Conservation (phyloP, 2,329 filamentous ascomycete species). For the Purpureocillium takamizusanense region DNA sequence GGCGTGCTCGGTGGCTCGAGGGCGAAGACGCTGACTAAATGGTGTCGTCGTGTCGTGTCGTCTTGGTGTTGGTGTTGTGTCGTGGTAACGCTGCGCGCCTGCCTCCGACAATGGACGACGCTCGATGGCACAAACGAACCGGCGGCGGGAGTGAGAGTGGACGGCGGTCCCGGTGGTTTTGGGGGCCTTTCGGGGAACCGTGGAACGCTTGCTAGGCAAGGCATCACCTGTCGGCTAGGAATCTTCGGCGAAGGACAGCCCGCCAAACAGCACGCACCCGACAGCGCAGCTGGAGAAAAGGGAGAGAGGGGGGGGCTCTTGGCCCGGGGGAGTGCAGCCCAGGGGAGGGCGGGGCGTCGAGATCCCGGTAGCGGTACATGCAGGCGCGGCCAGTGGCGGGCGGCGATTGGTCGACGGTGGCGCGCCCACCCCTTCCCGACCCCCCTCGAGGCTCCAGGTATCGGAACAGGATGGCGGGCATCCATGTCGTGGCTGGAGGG, state of each 20-base stretch:
- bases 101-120: conserved; percentile 3
- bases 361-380: conserved; percentile 1
- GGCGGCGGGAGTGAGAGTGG: background rate
- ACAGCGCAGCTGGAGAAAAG: background rate
- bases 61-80: too few relatives aligned
- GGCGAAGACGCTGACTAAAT: too few relatives aligned
- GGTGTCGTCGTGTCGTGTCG: too few relatives aligned
- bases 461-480: too few relatives aligned
- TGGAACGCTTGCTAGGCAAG: too few relatives aligned
- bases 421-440: background rate
- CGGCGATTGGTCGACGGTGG: background rate
- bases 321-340: too few relatives aligned
- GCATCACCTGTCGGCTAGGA: background rate
- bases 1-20: too few relatives aligned
- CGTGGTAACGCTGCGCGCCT: conserved; percentile 1
- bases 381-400: background rate
- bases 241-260: background rate
- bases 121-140: background rate
- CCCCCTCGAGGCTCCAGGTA: too few relatives aligned
- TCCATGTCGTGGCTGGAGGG: too few relatives aligned
- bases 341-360: background rate
- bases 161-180: background rate
- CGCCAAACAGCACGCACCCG: too few relatives aligned
- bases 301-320: background rate
- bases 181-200: background rate